Evolutionary conservation across 192 early-diverging fungal genomes (phyloP).

Genomic region (Backusella mclennaniae): DNA sequence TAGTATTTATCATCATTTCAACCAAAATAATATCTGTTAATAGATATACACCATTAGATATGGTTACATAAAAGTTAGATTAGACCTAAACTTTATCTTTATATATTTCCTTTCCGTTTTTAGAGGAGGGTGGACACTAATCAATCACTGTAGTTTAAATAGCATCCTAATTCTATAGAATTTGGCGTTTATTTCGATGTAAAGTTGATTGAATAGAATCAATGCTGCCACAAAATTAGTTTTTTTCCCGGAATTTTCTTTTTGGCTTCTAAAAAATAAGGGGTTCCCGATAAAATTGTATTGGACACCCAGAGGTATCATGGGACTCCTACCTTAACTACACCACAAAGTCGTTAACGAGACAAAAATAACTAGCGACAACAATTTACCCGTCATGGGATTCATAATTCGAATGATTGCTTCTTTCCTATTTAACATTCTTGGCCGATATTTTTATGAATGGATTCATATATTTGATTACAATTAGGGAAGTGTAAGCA

Average conservation of each 20-base stretch:
- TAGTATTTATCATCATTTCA: too few species aligned
- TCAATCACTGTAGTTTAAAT: not conserved
- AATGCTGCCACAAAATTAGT: not conserved
- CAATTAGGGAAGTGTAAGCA: too few species aligned
- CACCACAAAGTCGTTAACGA: not conserved
- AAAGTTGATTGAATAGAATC: not conserved
- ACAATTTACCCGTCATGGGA: not conserved
- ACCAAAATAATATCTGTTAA: not conserved
- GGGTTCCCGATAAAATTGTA: not conserved
- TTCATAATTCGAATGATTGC: not conserved
- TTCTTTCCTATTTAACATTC: not conserved
- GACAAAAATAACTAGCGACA: not conserved
- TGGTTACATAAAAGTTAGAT: not conserved
- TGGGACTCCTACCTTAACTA: not conserved
- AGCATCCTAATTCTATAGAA: not conserved
- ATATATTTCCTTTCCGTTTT: not conserved
- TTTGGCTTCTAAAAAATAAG: not conserved
- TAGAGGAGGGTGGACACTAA: not conserved
- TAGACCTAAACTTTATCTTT: not conserved
- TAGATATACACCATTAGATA: not conserved
- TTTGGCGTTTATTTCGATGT: not conserved
- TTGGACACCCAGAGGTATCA: not conserved
- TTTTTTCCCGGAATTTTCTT: not conserved
- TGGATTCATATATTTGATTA: not conserved
- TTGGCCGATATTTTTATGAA: not conserved